Conservation (phyloP, 257 asterid genomes). For the Ligustrum vulgare region DNA sequence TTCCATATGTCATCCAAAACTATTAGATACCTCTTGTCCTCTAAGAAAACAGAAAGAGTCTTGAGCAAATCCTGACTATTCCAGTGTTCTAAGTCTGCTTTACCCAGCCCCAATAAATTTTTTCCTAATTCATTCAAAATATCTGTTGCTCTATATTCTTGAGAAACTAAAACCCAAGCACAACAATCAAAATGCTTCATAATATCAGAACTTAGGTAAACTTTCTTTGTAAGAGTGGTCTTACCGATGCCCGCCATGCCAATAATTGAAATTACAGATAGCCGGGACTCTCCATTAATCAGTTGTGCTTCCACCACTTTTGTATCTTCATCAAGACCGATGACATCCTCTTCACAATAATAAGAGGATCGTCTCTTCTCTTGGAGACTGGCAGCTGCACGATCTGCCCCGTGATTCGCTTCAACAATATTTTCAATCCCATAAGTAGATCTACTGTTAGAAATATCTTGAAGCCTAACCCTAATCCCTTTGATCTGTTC, state of each 20-base stretch:
- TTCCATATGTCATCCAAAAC: slow-evolving; percentile 24
- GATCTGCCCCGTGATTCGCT: background rate
- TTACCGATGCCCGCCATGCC: slow-evolving; percentile 28
- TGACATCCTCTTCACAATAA: slow-evolving; percentile 14
- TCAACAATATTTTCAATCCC: slow-evolving; percentile 16
- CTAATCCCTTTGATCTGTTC: slow-evolving; percentile 1
- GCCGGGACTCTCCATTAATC: slow-evolving; percentile 16
- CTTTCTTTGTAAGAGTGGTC: slow-evolving; percentile 20
- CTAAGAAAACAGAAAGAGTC: slow-evolving; percentile 8
- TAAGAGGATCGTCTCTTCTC: slow-evolving; percentile 13
- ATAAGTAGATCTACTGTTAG: slow-evolving; percentile 19
- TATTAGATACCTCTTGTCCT: slow-evolving; percentile 18
- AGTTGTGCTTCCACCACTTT: background rate
- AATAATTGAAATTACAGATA: slow-evolving; percentile 15
- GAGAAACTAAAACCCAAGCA: slow-evolving; percentile 21
- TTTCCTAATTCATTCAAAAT: slow-evolving; percentile 11
- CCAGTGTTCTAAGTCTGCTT: background rate
- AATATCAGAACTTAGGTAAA: background rate
- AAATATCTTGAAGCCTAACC: background rate
- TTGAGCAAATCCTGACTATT: slow-evolving; percentile 10
- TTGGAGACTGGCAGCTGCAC: slow-evolving; percentile 8
- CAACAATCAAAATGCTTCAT: slow-evolving; percentile 12
- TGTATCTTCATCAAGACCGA: slow-evolving; percentile 15
- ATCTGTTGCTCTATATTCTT: slow-evolving; percentile 15
- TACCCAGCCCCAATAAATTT: background rate